Percentiles rank a stretch among this genome's conserved stretches.
phyloP scores from a whole-genome alignment of 2,329 filamentous ascomycete species.

The Colletotrichum sansevieriae region DNA sequence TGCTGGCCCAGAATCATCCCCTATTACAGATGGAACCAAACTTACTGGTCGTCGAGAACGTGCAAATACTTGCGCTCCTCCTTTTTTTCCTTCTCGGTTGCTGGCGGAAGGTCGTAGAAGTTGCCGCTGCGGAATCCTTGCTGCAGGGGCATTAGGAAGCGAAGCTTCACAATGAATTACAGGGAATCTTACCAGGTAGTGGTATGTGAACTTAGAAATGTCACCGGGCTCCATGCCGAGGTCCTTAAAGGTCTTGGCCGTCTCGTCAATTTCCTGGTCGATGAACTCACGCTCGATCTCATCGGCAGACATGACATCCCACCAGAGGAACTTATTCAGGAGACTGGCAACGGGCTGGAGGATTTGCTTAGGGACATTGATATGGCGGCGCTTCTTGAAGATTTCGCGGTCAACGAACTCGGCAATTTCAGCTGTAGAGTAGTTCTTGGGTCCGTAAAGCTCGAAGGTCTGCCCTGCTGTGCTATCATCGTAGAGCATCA shows the following conservation, averaged over 20 bases:
- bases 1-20: conserved; percentile 37
- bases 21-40: conserved; percentile 42
- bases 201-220: conserved; percentile 87
- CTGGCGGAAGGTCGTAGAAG: conserved; percentile 93
- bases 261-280: conserved; percentile 90
- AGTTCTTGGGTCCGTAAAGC: conserved; percentile 93
- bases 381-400: conserved; percentile 86
- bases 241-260: conserved; percentile 95
- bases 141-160: conserved; percentile 61
- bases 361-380: conserved; percentile 88
- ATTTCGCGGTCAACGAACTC: conserved; percentile 93
- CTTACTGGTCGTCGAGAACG: conserved; percentile 82
- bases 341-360: conserved; percentile 81
- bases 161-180: not conserved
- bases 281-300: conserved; percentile 93
- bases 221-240: conserved; percentile 91
- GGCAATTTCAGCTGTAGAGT: conserved; percentile 88
- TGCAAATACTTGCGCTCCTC: conserved; percentile 98
- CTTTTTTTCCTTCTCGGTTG: conserved; percentile 92
- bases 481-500: conserved; percentile 90
- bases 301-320: conserved; percentile 85
- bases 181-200: conserved; percentile 82
- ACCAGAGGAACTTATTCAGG: conserved; percentile 89
- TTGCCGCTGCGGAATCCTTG: conserved; percentile 90
- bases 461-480: conserved; percentile 94